These are phyloP conservation scores for Xylaria telfairii DNA, from an alignment of 495 filamentous ascomycete species.

Conservation along the genomic window DNA sequence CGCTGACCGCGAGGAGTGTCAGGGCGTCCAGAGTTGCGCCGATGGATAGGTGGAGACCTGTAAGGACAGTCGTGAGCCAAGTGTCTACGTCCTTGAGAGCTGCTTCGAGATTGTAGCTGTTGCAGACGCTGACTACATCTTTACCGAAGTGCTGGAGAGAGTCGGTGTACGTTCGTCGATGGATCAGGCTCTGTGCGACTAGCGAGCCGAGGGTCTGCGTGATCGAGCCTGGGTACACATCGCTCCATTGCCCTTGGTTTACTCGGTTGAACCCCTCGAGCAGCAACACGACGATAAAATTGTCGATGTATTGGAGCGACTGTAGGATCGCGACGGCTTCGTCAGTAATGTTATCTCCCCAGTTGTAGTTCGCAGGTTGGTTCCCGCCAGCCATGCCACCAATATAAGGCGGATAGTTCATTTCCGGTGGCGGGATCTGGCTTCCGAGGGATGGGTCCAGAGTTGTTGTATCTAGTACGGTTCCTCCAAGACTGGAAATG, in stretches of 20 bases:
- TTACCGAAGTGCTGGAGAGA: conserved; percentile 46
- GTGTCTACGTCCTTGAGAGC: conserved; percentile 32
- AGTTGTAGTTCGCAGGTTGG: conserved; percentile 45
- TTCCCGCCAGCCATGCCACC: conserved; percentile 45
- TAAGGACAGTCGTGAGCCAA: conserved; percentile 37
- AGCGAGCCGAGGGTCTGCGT: conserved; percentile 43
- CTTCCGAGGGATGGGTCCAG: conserved; percentile 28
- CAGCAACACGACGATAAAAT: conserved; percentile 42
- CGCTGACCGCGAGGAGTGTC: conserved; percentile 56
- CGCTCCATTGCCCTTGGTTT: conserved; percentile 37
- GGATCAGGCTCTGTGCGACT: conserved; percentile 44
- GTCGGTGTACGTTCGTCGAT: conserved; percentile 42
- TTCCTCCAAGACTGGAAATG: conserved; percentile 35
- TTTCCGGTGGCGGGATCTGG: conserved; percentile 33
- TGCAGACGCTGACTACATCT: conserved; percentile 33
- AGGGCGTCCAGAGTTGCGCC: conserved; percentile 61
- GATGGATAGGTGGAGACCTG: conserved; percentile 60
- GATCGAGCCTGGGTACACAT: conserved; percentile 44
- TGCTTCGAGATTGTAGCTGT: conserved; percentile 31
- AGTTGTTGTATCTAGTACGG: conserved; percentile 34
- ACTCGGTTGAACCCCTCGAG: conserved; percentile 40
- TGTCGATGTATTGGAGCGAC: conserved; percentile 41
- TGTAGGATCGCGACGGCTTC: conserved; percentile 35
- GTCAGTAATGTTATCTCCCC: conserved; percentile 38
- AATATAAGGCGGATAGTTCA: conserved; percentile 33